Evolutionary conservation across 1,284 basidiomycete genomes (phyloP), one percentile per base, ranked within the genome.

Genomic region (Moesziomyces sp.): DNA sequence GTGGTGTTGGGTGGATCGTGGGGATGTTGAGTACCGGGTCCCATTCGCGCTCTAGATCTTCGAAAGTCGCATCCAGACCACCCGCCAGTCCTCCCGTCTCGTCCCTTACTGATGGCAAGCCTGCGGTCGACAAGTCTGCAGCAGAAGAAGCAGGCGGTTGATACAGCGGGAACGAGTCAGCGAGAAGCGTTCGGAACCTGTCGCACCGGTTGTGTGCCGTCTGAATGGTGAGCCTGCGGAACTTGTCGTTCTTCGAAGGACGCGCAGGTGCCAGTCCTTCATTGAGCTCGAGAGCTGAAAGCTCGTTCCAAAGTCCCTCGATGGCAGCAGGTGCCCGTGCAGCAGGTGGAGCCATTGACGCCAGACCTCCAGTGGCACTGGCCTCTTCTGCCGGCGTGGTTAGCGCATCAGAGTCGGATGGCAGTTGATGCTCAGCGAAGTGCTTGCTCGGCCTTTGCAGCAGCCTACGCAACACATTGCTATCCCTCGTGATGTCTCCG

Each of bases 401-500:
- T 18, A 40, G 6, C 3, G 16, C 38, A 40, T 40, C 38, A 16
- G 38, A 18, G 16, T 18, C 38, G 38, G 40, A 18, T 28, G 28
- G 30, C 14, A 48, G 14, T 30, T 45, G 30, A 33, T 33, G n/a
- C 16, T 58, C 52, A 0, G 42, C 40, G 26, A 56, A 62, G 44
- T 74, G 72, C 35, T 19, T 35, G 19, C 59, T 52, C 11, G 72
- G 67, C 28, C 67, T 26, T 24, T 74, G 66, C 43, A 82, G 44
- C 14, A 82, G 35, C 28, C 71, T 61, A 13, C 66, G 46, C 21
- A 83, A 35, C 43, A 81, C 66, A 23, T 62, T 55, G 4, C 63
- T 61, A 46, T 83, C 81, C 16, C 77, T 58, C 11, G 45, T 58
- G 7, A 73, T 58, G 35, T 82, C 80, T 2, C 78, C 73, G 46